These are phyloP conservation scores for Ustilago nuda DNA, from an alignment of 1,284 basidiomycete genomes.

Conservation along the genomic window DNA sequence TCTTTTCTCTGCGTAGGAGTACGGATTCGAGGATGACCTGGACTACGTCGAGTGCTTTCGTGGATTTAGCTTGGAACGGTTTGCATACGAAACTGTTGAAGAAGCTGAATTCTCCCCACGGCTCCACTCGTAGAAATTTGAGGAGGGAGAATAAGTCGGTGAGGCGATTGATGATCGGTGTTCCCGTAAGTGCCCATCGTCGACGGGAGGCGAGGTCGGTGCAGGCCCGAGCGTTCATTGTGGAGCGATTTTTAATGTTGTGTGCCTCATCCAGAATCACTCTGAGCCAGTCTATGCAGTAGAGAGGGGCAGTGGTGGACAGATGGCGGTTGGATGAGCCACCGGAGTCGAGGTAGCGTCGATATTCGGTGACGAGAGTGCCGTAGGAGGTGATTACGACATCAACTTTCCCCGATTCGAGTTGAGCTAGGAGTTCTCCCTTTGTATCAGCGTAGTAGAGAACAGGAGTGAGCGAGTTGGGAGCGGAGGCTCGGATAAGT, in stretches of 20 bases:
- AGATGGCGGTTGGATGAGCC: slow-evolving; percentile 39
- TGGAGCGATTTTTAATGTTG: slow-evolving; percentile 90
- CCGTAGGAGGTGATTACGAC: slow-evolving; percentile 92
- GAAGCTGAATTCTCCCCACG: slow-evolving; percentile 75
- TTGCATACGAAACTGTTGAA: slow-evolving; percentile 68
- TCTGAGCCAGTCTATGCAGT: slow-evolving; percentile 63
- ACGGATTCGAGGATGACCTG: slow-evolving; percentile 71
- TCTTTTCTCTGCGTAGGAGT: slow-evolving; percentile 88
- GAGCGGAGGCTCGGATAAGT: slow-evolving; percentile 75
- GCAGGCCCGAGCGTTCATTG: slow-evolving; percentile 89
- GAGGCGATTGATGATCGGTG: slow-evolving; percentile 90
- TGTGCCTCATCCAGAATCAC: slow-evolving; percentile 84
- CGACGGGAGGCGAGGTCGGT: slow-evolving; percentile 83
- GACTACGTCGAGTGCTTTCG: slow-evolving; percentile 65
- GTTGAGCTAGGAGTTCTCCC: slow-evolving; percentile 76
- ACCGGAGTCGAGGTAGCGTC: slow-evolving; percentile 49
- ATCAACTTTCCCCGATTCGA: slow-evolving; percentile 73
- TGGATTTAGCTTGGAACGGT: slow-evolving; percentile 64
- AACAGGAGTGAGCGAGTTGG: slow-evolving; percentile 75
- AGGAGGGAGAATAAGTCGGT: slow-evolving; percentile 81
- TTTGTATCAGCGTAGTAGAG: slow-evolving; percentile 83
- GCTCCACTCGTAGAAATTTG: slow-evolving; percentile 83
- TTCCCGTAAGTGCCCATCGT: slow-evolving; percentile 93
- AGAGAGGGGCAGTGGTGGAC: slow-evolving; percentile 48
- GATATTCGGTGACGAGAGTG: slow-evolving; percentile 63